Percentiles rank a stretch among this genome's conserved stretches.
These are phyloP conservation scores for Whalleya microplaca DNA, from an alignment of 2,329 filamentous ascomycete species.

Conservation along the genomic window DNA sequence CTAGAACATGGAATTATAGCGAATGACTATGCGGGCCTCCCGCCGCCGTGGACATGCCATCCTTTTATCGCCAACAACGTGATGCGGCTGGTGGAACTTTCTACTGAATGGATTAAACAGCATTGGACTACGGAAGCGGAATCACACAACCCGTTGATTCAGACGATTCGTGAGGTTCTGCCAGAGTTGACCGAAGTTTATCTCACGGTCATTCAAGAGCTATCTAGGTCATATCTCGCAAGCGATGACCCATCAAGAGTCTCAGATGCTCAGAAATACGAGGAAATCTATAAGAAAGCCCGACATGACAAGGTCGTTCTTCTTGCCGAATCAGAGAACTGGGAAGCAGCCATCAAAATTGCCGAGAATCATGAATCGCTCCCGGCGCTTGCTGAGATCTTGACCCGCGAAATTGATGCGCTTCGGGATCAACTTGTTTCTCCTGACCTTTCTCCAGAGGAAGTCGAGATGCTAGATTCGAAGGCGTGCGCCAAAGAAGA, in stretches of 20 bases:
- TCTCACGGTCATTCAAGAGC: constrained; percentile 57
- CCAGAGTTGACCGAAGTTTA: constrained; percentile 59
- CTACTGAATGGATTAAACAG: constrained; percentile 57
- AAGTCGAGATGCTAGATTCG: constrained; percentile 44
- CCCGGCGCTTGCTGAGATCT: constrained; percentile 58
- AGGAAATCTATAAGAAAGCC: constrained; percentile 53
- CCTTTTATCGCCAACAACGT: constrained; percentile 63
- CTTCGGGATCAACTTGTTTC: constrained; percentile 41
- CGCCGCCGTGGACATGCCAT: constrained; percentile 85
- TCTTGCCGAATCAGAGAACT: constrained; percentile 58
- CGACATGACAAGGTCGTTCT: constrained; percentile 56
- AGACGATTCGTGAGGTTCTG: constrained; percentile 51
- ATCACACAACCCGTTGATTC: constrained; percentile 43
- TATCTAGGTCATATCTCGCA: constrained; percentile 53
- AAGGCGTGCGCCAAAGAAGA: constrained; percentile 52
- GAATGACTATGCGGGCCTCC: constrained; percentile 68
- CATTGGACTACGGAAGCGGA: constrained; percentile 42
- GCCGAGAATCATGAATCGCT: constrained; percentile 62
- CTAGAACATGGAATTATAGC: constrained; percentile 67
- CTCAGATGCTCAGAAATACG: constrained; percentile 50
- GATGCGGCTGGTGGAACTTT: constrained; percentile 63
- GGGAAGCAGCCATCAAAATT: constrained; percentile 61
- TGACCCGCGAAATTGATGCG: constrained; percentile 56
- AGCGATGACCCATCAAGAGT: constrained; percentile 49
- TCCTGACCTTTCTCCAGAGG: constrained; percentile 41